These are phyloP conservation scores for Lachnellula suecica DNA, from an alignment of 2,329 filamentous ascomycete species.

Conservation along the genomic window DNA sequence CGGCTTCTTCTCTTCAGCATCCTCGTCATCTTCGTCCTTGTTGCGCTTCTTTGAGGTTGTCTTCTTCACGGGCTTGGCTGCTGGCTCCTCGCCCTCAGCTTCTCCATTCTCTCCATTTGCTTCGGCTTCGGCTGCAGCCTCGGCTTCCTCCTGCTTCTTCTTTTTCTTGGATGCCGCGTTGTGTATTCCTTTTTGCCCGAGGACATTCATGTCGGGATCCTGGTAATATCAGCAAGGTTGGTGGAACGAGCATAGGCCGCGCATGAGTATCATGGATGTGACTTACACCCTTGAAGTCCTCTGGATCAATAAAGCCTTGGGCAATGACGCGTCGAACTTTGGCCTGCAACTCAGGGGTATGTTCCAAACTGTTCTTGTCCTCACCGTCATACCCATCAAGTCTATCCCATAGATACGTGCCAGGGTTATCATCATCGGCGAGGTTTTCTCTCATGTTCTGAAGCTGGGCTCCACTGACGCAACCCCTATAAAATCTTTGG, in stretches of 20 bases:
- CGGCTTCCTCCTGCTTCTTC: conserved; percentile 17
- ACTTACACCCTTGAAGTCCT: conserved; percentile 87
- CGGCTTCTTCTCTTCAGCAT: conserved; percentile 25
- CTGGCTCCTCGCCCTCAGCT: conserved; percentile 10
- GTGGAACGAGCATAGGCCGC: no score
- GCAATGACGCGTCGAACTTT: conserved; percentile 73
- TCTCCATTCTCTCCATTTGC: conserved; percentile 11
- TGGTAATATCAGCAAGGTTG: no score
- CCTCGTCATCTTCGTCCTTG: conserved; percentile 7
- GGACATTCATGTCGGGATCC: conserved; percentile 35
- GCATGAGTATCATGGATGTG: no score
- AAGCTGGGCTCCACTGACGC: conserved; percentile 76
- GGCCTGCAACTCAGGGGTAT: conserved; percentile 61
- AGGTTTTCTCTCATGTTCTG: conserved; percentile 61
- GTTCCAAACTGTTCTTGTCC: conserved; percentile 53
- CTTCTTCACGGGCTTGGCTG: conserved; percentile 1
- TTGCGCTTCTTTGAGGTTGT: conserved; percentile 5
- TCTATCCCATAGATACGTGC: conserved; percentile 39
- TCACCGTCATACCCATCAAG: conserved; percentile 75
- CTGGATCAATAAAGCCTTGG: conserved; percentile 77
- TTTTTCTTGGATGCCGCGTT: conserved; percentile 25
- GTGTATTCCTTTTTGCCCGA: conserved; percentile 28
- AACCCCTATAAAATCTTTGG: conserved; percentile 63
- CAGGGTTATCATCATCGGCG: conserved; percentile 44
- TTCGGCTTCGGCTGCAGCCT: conserved; percentile 6